Percentiles rank a stretch among this genome's conserved stretches.
phyloP scores from a whole-genome alignment of 2,329 filamentous ascomycete species.

The Xylariaceae sp. region DNA sequence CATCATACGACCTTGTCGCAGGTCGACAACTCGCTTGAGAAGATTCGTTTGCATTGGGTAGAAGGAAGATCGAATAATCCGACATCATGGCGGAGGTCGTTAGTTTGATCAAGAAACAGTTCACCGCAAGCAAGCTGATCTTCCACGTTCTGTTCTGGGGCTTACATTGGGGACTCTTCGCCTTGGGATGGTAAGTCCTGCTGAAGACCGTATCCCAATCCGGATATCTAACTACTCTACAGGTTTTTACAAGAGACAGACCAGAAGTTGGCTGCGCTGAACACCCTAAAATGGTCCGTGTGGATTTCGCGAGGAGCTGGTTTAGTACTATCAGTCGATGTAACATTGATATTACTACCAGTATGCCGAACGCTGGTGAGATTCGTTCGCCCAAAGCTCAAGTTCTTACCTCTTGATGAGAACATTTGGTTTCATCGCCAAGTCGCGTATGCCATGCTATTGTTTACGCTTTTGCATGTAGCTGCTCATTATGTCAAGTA shows the following conservation, averaged over 20 bases:
- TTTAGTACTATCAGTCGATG: constrained; percentile 78
- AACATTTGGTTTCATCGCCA: constrained; percentile 96
- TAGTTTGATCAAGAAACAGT: constrained; percentile 56
- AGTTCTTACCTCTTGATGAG: constrained; percentile 90
- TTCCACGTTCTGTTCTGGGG: constrained; percentile 82
- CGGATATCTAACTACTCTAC: no score
- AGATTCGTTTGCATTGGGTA: constrained; percentile 27
- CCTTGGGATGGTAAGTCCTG: constrained; percentile 70
- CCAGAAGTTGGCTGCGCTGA: constrained; percentile 67
- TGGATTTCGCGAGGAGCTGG: constrained; percentile 96
- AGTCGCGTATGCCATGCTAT: constrained; percentile 80
- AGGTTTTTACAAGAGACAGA: constrained; percentile 79
- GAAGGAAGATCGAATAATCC: constrained; percentile 31
- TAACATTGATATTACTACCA: constrained; percentile 81
- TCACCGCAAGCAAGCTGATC: constrained; percentile 65
- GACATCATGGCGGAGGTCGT: constrained; percentile 37
- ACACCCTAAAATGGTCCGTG: constrained; percentile 80
- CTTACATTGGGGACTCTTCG: constrained; percentile 75
- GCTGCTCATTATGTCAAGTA: constrained; percentile 90
- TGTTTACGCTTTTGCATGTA: constrained; percentile 78
- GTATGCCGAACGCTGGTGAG: constrained; percentile 91
- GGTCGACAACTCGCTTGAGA: constrained; percentile 49
- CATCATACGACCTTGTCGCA: constrained; percentile 43
- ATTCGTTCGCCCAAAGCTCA: constrained; percentile 78
- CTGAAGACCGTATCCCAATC: constrained; percentile 5